Evolutionary conservation across 2,329 filamentous ascomycete species (phyloP), one percentile per base, ranked within the genome.

Genomic region (Talaromyces funiculosus): DNA sequence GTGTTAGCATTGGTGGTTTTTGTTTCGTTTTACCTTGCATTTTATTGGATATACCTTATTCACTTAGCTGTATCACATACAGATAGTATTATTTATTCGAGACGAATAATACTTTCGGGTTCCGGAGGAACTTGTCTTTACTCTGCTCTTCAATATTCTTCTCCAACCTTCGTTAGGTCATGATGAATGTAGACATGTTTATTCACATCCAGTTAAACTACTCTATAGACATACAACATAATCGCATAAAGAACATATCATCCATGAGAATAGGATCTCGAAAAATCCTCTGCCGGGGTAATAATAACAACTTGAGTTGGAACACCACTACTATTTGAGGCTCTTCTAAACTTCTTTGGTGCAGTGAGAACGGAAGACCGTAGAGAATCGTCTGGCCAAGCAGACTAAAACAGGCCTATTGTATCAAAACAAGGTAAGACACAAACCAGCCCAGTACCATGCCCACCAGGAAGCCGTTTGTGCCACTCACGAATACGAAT

Each of bases 361-460:
- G 12, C 14, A 26, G 6, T 24, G 14, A 29, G 1, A 29, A 9
- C 24, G n/a, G 2, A 47, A 29, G 2, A 29, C 14, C 9, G 22
- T 10, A n/a, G n/a, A 47, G 22, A 16, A 26, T 2, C 2, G n/a
- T 9, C 43, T 10, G 43, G 14, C 4, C 43, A 29, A 10, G 20
- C 20, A 26, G 24, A 26, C 3, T 7, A 2, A 8, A 5, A 31
- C 29, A 8, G 16, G 8, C 16, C 45, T 49, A n/a, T 20, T 33
- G 10, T 20, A 51, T 51, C n/a, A 33, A 22, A 18, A 51, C 10
- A 24, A 9, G 22, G 37, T 31, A 37, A 57, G 29, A 8, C 35
- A 37, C 20, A 29, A 61, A 33, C 53, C 58, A 56, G 9, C 59
- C 53, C 40, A 57, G 9, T 26, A 47, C 18, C n/a, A 61, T 10